phyloP scores from a whole-genome alignment of 1,284 basidiomycete genomes.

The Ceratobasidium sp. region DNA sequence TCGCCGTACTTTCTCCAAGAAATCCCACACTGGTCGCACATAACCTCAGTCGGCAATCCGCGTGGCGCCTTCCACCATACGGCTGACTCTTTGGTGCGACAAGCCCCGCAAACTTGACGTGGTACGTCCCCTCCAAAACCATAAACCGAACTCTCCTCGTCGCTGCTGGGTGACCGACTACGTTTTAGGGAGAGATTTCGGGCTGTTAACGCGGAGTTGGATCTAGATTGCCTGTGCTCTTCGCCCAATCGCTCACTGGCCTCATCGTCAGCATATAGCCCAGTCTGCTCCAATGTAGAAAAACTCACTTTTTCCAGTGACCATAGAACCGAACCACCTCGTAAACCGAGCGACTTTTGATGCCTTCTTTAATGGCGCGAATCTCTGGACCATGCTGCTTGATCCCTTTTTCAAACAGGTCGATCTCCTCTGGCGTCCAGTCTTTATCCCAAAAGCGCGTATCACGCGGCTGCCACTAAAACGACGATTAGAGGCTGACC shows the following conservation, averaged over 20 bases:
- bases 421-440: slow-evolving; percentile 76
- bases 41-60: slow-evolving; percentile 71
- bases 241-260: slow-evolving; percentile 45
- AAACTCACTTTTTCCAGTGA: slow-evolving; percentile 80
- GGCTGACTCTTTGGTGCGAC: slow-evolving; percentile 76
- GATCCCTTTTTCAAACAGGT: slow-evolving; percentile 81
- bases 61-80: slow-evolving; percentile 90
- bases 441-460: slow-evolving; percentile 72
- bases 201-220: slow-evolving; percentile 37
- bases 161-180: slow-evolving; percentile 59
- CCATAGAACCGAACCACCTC: slow-evolving; percentile 88
- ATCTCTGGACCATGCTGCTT: slow-evolving; percentile 78
- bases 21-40: slow-evolving; percentile 83
- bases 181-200: slow-evolving; percentile 49
- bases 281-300: too few species aligned
- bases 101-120: slow-evolving; percentile 70
- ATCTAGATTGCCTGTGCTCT: slow-evolving; percentile 43
- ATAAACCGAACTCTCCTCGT: slow-evolving; percentile 77
- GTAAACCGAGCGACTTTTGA: slow-evolving; percentile 72
- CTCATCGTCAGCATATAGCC: slow-evolving; percentile 8
- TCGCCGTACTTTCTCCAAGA: slow-evolving; percentile 92
- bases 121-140: slow-evolving; percentile 51
- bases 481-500: slow-evolving; percentile 8
- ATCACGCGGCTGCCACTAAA: slow-evolving; percentile 80
- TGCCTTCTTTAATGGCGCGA: slow-evolving; percentile 77